phyloP scores from a whole-genome alignment of 192 early-diverging fungal genomes.

The Chytriomyces sp. region DNA sequence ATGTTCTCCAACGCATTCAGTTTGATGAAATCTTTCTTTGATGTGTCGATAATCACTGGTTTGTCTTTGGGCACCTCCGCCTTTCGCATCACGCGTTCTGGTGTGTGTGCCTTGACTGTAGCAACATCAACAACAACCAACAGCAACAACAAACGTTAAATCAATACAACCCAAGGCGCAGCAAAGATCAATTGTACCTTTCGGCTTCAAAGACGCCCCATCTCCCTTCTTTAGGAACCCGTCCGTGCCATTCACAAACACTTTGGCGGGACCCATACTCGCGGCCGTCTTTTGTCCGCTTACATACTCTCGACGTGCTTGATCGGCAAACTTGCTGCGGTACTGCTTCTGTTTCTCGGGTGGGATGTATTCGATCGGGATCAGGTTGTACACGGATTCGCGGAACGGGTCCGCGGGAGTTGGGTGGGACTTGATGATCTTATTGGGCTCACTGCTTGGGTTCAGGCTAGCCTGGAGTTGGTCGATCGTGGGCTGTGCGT shows the following conservation, averaged over 20 bases:
- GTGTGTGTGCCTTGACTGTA: not conserved
- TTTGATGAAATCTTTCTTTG: conserved; percentile 60
- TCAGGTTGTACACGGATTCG: conserved; percentile 59
- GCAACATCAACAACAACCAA: not conserved
- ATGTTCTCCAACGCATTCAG: conserved; percentile 61
- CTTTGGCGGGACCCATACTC: conserved; percentile 59
- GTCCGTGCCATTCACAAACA: conserved; percentile 40
- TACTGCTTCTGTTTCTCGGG: conserved; percentile 52
- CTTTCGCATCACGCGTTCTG: conserved; percentile 53
- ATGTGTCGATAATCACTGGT: conserved; percentile 33
- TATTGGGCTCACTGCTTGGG: not conserved
- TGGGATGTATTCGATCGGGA: conserved; percentile 47
- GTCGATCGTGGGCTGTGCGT: not conserved
- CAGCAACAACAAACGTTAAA: not conserved
- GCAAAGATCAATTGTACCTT: not conserved
- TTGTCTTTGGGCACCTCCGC: conserved; percentile 52
- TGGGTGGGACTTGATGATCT: conserved; percentile 34
- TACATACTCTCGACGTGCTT: conserved; percentile 51
- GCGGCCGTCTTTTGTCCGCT: conserved; percentile 50
- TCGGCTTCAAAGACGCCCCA: conserved; percentile 38
- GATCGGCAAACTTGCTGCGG: conserved; percentile 49
- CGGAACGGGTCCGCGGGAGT: conserved; percentile 49
- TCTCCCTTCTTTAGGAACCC: conserved; percentile 59
- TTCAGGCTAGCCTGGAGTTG: not conserved
- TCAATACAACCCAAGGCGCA: not conserved